Evolutionary conservation across 78 protist genomes (phyloP).

Genomic region (Dictyostelium purpureum): DNA sequence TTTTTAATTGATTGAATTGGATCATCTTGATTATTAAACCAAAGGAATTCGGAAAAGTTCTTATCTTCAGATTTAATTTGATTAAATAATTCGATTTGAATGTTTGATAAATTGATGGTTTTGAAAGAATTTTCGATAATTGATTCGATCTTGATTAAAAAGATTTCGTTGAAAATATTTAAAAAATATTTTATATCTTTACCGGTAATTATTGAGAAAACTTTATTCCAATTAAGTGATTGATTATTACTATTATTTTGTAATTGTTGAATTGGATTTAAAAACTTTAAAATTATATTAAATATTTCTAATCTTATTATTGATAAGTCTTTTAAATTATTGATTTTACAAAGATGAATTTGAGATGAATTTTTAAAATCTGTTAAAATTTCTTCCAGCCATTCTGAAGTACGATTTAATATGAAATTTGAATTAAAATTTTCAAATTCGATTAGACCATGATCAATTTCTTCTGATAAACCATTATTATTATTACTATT

Average conservation of each 20-base stretch:
- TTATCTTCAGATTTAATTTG: slow-evolving; percentile 12
- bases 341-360: not conserved
- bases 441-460: slow-evolving; percentile 22
- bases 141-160: not conserved
- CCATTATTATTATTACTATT: not conserved
- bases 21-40: slow-evolving; percentile 55
- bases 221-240: not conserved
- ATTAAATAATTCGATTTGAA: not conserved
- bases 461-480: not conserved
- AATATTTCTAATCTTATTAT: not conserved
- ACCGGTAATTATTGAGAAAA: not conserved
- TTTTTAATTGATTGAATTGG: slow-evolving; percentile 50
- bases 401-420: slow-evolving; percentile 17
- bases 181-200: not conserved
- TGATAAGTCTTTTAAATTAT: slow-evolving; percentile 35
- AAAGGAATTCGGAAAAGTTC: slow-evolving; percentile 24
- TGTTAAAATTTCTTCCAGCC: slow-evolving; percentile 14
- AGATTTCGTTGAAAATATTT: slow-evolving; percentile 33
- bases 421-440: not conserved
- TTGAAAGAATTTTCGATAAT: slow-evolving; percentile 22
- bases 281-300: not conserved
- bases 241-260: not conserved
- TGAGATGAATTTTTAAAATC: not conserved
- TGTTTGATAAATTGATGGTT: slow-evolving; percentile 6
- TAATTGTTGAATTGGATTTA: not conserved